phyloP scores from a whole-genome alignment of 257 asterid genomes.

The Gardenia jasminoides region DNA sequence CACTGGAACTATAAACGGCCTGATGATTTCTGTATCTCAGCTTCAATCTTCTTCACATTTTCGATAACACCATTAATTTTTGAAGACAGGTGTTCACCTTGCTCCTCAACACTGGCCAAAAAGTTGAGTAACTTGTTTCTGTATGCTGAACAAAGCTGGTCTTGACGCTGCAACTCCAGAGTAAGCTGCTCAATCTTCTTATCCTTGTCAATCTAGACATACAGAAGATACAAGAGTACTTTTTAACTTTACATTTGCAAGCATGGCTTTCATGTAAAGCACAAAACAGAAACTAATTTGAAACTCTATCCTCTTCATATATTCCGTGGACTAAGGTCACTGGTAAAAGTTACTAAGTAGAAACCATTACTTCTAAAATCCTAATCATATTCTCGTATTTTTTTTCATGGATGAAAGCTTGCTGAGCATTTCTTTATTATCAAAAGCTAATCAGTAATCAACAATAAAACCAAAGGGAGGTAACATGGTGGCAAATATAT shows the following conservation, averaged over 20 bases:
- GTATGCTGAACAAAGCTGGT: slow-evolving; percentile 49
- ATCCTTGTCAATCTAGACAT: slow-evolving; percentile 50
- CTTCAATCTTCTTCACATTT: slow-evolving; percentile 48
- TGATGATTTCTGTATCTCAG: slow-evolving; percentile 39
- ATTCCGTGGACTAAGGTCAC: no score
- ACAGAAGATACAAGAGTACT: background rate
- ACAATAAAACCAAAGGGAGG: background rate
- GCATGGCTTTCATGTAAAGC: no score
- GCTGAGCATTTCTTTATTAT: background rate
- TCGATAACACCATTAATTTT: slow-evolving; percentile 52
- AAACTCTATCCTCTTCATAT: no score
- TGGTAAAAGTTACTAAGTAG: no score
- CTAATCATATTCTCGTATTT: background rate
- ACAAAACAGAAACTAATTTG: no score
- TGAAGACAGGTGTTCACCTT: slow-evolving; percentile 43
- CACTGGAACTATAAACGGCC: background rate
- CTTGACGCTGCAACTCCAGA: slow-evolving; percentile 54
- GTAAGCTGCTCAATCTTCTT: slow-evolving; percentile 56
- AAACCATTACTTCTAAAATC: no score
- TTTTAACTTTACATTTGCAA: background rate
- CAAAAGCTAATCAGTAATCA: background rate
- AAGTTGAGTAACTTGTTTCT: slow-evolving; percentile 37
- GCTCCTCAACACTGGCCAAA: slow-evolving; percentile 41
- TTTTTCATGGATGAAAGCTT: background rate
- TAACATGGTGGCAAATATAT: background rate